Conservation (phyloP, 2,329 filamentous ascomycete genomes). For the Botryotinia narcissicola region DNA sequence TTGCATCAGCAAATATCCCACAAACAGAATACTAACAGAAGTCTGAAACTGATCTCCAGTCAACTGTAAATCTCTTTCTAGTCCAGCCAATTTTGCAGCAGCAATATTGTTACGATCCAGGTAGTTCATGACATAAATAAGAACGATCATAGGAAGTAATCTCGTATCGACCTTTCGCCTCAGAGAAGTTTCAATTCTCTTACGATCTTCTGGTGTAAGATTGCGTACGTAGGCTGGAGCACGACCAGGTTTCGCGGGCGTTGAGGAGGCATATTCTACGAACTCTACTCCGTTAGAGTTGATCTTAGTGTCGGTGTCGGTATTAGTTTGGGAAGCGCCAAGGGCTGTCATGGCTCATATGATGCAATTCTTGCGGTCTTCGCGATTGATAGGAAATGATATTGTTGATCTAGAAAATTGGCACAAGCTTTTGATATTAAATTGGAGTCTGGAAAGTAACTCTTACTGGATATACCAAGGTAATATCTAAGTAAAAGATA, state of each 20-base stretch:
- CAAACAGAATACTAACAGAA: conserved; percentile 42
- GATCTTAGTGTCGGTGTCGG: conserved; percentile 3
- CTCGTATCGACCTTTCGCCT: conserved; percentile 63
- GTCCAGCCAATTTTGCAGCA: conserved; percentile 51
- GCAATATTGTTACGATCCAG: conserved; percentile 59
- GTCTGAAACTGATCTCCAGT: conserved; percentile 45
- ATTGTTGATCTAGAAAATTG: background rate
- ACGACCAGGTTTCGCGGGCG: background rate
- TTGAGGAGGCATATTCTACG: conserved; percentile 17
- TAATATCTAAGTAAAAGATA: background rate
- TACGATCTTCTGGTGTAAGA: conserved; percentile 51
- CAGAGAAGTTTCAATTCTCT: conserved; percentile 53
- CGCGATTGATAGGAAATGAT: background rate
- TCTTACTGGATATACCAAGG: background rate
- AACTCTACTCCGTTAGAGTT: conserved; percentile 17
- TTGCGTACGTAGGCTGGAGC: conserved; percentile 41
- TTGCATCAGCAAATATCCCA: conserved; percentile 44
- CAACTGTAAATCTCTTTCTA: conserved; percentile 45
- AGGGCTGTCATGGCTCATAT: background rate
- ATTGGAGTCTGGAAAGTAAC: background rate
- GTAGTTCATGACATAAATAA: conserved; percentile 72
- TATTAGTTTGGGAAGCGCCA: background rate
- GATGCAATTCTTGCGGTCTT: background rate
- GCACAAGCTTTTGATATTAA: background rate
- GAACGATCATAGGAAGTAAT: conserved; percentile 63